phyloP scores from a whole-genome alignment of 257 asterid genomes.

The Thymus quinquecostatus region DNA sequence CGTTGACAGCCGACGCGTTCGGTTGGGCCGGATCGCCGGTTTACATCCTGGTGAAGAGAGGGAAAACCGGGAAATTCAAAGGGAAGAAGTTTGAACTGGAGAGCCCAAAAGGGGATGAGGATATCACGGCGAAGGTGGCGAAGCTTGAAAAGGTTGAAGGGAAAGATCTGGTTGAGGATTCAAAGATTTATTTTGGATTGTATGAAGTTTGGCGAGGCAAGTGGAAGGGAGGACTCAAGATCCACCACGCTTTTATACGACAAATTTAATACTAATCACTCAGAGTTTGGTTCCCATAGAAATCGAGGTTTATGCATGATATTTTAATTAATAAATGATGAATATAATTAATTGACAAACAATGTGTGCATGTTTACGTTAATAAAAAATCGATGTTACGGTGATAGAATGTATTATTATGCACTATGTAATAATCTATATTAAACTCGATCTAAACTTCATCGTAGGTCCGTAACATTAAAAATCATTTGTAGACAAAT shows the following conservation, averaged over 20 bases:
- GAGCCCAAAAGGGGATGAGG: too few species aligned
- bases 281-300: too few species aligned
- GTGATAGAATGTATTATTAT: too few species aligned
- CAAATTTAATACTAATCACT: background rate
- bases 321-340: too few species aligned
- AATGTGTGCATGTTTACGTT: too few species aligned
- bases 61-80: conserved; percentile 19
- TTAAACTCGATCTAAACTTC: too few species aligned
- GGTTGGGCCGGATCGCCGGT: conserved; percentile 36
- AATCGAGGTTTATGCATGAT: too few species aligned
- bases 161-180: background rate
- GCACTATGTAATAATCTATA: too few species aligned
- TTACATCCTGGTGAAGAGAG: conserved; percentile 40
- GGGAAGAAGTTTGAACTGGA: conserved; percentile 19
- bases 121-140: background rate
- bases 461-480: too few species aligned
- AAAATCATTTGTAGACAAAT: too few species aligned
- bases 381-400: too few species aligned
- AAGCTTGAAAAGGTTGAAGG: background rate
- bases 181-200: conserved; percentile 39
- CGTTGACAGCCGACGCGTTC: conserved; percentile 36
- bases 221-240: conserved; percentile 61
- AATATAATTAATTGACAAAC: too few species aligned
- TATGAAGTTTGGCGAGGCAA: conserved; percentile 60
- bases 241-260: conserved; percentile 36